Percentiles rank a stretch among this genome's conserved stretches.
phyloP scores from a whole-genome alignment of 495 filamentous ascomycete species.

The Poronia punctata region DNA sequence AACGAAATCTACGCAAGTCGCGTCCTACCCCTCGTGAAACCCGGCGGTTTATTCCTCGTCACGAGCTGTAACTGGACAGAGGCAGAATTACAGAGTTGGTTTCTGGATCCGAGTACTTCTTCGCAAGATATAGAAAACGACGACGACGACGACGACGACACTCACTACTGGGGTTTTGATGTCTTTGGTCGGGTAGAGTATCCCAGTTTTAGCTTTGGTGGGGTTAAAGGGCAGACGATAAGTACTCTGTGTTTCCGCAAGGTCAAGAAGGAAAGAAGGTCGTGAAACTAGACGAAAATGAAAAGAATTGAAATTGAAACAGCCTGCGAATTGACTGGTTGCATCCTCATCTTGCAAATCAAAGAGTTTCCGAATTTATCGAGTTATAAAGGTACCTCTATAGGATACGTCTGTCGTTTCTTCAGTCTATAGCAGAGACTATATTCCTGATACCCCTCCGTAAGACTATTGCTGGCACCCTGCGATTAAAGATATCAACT shows the following conservation, averaged over 20 bases:
- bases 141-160: background rate
- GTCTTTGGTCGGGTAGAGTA: constrained; percentile 65
- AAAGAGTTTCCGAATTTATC: too few relatives aligned
- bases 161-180: constrained; percentile 27
- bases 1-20: constrained; percentile 67
- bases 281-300: background rate
- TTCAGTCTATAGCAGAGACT: too few relatives aligned
- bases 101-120: constrained; percentile 33
- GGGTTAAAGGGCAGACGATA: constrained; percentile 76
- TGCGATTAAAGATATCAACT: too few relatives aligned
- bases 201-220: constrained; percentile 78
- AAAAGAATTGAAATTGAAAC: background rate
- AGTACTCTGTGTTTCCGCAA: constrained; percentile 72
- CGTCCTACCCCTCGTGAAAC: constrained; percentile 56
- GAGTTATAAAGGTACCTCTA: too few relatives aligned
- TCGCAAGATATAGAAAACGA: background rate
- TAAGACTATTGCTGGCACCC: too few relatives aligned
- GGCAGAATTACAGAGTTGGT: constrained; percentile 73
- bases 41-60: constrained; percentile 67
- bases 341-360: background rate
- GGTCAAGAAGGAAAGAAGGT: constrained; percentile 20
- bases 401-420: too few relatives aligned
- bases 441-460: too few relatives aligned
- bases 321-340: background rate
- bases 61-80: constrained; percentile 99